phyloP scores from a whole-genome alignment of 495 filamentous ascomycete genomes.

The Penicillium arizonense region DNA sequence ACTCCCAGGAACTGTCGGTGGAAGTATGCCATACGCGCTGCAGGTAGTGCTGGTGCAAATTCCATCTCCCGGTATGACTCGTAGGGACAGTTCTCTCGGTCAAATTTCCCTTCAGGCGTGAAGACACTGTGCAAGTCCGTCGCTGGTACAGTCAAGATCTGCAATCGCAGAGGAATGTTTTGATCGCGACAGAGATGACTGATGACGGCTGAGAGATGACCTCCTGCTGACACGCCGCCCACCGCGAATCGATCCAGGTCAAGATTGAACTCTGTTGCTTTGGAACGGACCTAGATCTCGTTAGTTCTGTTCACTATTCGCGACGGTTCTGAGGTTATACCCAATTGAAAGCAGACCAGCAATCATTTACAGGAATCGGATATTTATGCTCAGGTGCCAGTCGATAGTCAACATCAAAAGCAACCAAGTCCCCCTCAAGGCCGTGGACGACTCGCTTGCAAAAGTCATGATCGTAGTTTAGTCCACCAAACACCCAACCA shows the following conservation, averaged over 20 bases:
- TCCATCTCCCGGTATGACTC: conserved; percentile 43
- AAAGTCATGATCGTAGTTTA: conserved; percentile 33
- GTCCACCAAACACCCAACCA: conserved; percentile 41
- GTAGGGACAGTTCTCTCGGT: conserved; percentile 34
- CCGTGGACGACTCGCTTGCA: conserved; percentile 36
- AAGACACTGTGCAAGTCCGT: conserved; percentile 36
- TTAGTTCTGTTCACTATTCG: not conserved
- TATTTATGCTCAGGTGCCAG: conserved; percentile 37
- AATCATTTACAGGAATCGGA: conserved; percentile 35
- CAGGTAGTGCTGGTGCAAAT: conserved; percentile 31
- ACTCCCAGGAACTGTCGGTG: conserved; percentile 37
- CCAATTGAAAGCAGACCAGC: conserved; percentile 44
- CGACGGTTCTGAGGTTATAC: conserved; percentile 10
- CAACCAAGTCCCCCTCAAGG: conserved; percentile 35
- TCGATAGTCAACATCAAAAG: conserved; percentile 40
- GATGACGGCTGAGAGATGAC: conserved; percentile 37
- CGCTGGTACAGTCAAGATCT: conserved; percentile 35
- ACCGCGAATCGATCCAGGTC: conserved; percentile 30
- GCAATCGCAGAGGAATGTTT: conserved; percentile 32
- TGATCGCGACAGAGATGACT: conserved; percentile 37
- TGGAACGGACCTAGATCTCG: conserved; percentile 28
- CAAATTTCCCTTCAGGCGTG: conserved; percentile 34
- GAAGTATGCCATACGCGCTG: conserved; percentile 40
- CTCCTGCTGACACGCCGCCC: conserved; percentile 38
- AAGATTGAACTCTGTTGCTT: conserved; percentile 32